These are phyloP conservation scores for Backusella morwellensis DNA, from an alignment of 192 early-diverging fungal species.

Conservation along the genomic window DNA sequence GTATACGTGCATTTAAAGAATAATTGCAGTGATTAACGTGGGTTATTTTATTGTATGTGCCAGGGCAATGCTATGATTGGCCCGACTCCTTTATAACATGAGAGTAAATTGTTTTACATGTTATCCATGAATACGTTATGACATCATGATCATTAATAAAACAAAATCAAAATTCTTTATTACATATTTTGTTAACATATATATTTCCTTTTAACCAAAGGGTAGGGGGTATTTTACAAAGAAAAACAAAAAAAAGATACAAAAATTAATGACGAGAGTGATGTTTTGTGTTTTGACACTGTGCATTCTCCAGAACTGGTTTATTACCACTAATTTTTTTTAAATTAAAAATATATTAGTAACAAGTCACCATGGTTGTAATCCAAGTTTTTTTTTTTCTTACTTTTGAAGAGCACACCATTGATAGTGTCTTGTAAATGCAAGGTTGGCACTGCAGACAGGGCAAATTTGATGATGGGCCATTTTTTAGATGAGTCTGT, in stretches of 20 bases:
- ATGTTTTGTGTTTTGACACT: not conserved
- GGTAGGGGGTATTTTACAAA: not conserved
- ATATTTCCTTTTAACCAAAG: not conserved
- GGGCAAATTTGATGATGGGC: not conserved
- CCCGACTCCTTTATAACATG: not conserved
- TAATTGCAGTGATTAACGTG: not conserved
- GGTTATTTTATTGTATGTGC: not conserved
- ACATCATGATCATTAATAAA: not conserved
- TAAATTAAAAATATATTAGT: not conserved
- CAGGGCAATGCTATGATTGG: not conserved
- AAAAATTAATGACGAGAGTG: not conserved
- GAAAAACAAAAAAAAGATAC: not conserved
- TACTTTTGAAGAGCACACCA: not conserved
- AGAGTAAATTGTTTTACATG: not conserved
- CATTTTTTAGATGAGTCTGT: not conserved
- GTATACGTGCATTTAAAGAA: not conserved
- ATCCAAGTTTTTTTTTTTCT: not conserved
- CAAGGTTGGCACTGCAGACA: not conserved
- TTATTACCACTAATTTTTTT: not conserved
- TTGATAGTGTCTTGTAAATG: not conserved
- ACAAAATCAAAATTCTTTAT: not conserved
- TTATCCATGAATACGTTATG: not conserved
- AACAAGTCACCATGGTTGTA: not conserved
- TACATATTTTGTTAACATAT: not conserved
- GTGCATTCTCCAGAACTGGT: not conserved